Percentiles rank a stretch among this genome's conserved stretches.
phyloP scores from a whole-genome alignment of 1,284 basidiomycete species.

The Cryptococcus sp. region DNA sequence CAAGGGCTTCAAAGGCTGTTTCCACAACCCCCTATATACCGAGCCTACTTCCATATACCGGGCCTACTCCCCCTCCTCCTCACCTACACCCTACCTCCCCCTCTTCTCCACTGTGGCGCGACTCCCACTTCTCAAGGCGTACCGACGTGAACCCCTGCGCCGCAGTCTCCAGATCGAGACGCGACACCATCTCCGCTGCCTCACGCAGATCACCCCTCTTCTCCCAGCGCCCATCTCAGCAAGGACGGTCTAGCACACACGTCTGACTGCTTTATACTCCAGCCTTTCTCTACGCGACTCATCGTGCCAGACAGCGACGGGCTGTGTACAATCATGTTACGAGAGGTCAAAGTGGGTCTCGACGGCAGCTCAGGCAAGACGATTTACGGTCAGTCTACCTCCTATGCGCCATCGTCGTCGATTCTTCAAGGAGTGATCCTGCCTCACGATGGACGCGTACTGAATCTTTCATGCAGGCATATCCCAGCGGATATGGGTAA shows the following conservation, averaged over 20 bases:
- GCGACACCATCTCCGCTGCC: not conserved
- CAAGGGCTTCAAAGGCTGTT: too few relatives aligned
- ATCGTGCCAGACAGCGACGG: too few relatives aligned
- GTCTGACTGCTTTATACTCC: not conserved
- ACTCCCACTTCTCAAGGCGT: too few relatives aligned
- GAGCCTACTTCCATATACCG: too few relatives aligned
- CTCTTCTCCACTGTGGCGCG: too few relatives aligned
- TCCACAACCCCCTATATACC: too few relatives aligned
- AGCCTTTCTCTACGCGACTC: not conserved
- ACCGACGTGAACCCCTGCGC: not conserved
- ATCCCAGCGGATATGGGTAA: constrained; percentile 62
- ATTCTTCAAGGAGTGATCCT: not conserved
- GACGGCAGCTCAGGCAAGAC: constrained; percentile 13
- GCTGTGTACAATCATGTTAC: constrained; percentile 20
- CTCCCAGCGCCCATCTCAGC: not conserved
- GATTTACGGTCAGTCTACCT: constrained; percentile 21
- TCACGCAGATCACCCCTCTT: not conserved
- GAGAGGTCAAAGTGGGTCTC: constrained; percentile 35
- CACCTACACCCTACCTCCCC: too few relatives aligned
- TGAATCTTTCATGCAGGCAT: constrained; percentile 24
- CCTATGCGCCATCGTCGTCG: not conserved
- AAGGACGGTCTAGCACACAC: not conserved
- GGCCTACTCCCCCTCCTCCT: too few relatives aligned
- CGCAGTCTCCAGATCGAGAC: not conserved
- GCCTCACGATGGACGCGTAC: too few relatives aligned